A percentile compares a stretch with the other conserved stretches of the same genome.
These are phyloP conservation scores for Colletotrichum falcatum DNA, from an alignment of 2,329 filamentous ascomycete species.

Conservation along the genomic window DNA sequence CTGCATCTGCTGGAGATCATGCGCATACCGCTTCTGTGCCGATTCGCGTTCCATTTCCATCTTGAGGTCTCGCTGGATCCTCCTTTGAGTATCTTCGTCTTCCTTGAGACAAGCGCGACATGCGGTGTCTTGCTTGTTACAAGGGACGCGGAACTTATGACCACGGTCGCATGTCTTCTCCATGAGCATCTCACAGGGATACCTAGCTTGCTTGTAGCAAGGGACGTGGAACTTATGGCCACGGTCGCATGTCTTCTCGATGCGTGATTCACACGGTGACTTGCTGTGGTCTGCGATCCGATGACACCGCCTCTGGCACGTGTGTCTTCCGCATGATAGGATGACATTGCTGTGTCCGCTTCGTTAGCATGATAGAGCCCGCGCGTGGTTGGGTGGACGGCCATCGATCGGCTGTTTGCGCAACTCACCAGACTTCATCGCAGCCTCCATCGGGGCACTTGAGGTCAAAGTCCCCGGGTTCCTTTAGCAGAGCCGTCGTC, in stretches of 20 bases:
- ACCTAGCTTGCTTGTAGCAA: too few relatives aligned
- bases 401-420: background rate
- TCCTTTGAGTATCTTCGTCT: constrained; percentile 57
- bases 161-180: constrained; percentile 61
- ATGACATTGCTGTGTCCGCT: background rate
- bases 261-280: constrained; percentile 47
- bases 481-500: constrained; percentile 57
- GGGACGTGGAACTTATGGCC: constrained; percentile 64
- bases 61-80: constrained; percentile 58
- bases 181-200: constrained; percentile 52
- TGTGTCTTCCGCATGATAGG: constrained; percentile 65
- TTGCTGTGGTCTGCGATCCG: constrained; percentile 68
- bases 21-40: constrained; percentile 58
- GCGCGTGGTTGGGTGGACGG: background rate
- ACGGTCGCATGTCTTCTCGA: constrained; percentile 62
- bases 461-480: constrained; percentile 68
- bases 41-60: constrained; percentile 62
- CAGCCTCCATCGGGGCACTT: constrained; percentile 79
- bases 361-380: background rate
- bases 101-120: constrained; percentile 68
- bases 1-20: constrained; percentile 60
- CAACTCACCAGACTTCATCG: constrained; percentile 67
- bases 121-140: constrained; percentile 53
- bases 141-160: constrained; percentile 63
- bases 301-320: constrained; percentile 73